A percentile compares a stretch with the other conserved stretches of the same genome.
Evolutionary conservation across 768 basidiomycete species (phyloP).

Genomic region (Fibroporia radiculosa): DNA sequence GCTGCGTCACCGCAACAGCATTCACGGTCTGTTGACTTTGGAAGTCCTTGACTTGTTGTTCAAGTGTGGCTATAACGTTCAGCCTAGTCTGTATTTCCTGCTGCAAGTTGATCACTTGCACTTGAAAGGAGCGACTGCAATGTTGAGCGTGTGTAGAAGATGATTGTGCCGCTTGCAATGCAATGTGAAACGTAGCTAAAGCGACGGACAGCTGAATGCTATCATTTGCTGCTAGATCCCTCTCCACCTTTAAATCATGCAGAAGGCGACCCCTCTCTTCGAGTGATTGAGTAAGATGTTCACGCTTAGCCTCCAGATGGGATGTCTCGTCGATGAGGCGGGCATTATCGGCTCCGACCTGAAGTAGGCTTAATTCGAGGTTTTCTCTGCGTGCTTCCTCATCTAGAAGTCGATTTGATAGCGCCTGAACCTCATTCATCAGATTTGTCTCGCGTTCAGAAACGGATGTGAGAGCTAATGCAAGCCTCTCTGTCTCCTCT

Average conservation of each 20-base stretch:
- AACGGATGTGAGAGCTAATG: conserved; percentile 12
- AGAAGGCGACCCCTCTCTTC: conserved; percentile 3
- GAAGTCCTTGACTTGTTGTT: conserved; percentile 6
- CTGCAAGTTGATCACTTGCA: not conserved
- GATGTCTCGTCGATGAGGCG: conserved; percentile 1
- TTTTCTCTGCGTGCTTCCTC: not conserved
- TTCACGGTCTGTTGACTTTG: not conserved
- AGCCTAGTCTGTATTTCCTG: not conserved
- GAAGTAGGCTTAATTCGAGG: not conserved
- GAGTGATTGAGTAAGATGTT: not conserved
- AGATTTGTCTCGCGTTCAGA: not conserved
- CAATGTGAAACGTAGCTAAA: conserved; percentile 1
- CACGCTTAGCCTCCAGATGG: conserved; percentile 1
- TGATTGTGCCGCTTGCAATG: conserved; percentile 5
- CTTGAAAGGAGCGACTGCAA: not conserved
- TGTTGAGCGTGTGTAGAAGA: conserved; percentile 5
- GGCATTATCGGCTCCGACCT: conserved; percentile 1
- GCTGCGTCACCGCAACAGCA: not conserved
- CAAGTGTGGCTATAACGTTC: not conserved
- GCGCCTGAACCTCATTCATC: not conserved
- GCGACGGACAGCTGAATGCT: not conserved
- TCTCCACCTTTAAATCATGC: conserved; percentile 1
- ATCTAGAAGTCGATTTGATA: not conserved
- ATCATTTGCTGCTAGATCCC: not conserved
- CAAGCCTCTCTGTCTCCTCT: conserved; percentile 19